These are phyloP conservation scores for Aspergillus steynii DNA, from an alignment of 495 filamentous ascomycete species.

Conservation along the genomic window DNA sequence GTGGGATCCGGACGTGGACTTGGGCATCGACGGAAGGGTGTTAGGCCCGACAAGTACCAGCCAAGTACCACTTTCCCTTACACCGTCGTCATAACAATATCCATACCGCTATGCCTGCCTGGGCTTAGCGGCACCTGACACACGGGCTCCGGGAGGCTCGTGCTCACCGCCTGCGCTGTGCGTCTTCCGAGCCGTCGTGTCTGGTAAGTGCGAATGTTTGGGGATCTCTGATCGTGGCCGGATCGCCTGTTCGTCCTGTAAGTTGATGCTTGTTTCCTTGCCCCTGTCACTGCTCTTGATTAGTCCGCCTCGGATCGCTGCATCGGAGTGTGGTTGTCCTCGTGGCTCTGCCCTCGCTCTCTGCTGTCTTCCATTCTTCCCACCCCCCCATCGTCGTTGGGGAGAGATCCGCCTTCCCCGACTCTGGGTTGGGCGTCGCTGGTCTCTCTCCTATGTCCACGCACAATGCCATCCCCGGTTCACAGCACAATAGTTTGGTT, in stretches of 20 bases:
- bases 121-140: constrained; percentile 11
- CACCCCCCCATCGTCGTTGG: background rate
- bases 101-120: constrained; percentile 22
- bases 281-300: background rate
- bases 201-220: constrained; percentile 2
- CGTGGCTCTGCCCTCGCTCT: background rate
- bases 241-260: background rate
- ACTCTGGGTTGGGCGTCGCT: constrained; percentile 14
- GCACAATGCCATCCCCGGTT: constrained; percentile 33
- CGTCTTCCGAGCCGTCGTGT: constrained; percentile 14
- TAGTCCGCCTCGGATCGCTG: background rate
- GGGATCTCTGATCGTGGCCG: background rate
- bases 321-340: background rate
- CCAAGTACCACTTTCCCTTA: background rate
- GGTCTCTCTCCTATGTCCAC: constrained; percentile 35
- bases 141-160: too few species aligned
- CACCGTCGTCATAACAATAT: constrained; percentile 10
- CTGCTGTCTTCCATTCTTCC: constrained; percentile 3
- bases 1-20: background rate
- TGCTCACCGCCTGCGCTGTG: constrained; percentile 10
- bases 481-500: constrained; percentile 7
- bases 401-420: constrained; percentile 10
- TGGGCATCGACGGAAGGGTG: background rate
- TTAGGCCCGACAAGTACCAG: background rate
- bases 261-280: constrained; percentile 3